Percentiles rank a stretch among this genome's conserved stretches.
Evolutionary conservation across 805 yeast genomes (phyloP).

Genomic region (Barnettozyma californica): DNA sequence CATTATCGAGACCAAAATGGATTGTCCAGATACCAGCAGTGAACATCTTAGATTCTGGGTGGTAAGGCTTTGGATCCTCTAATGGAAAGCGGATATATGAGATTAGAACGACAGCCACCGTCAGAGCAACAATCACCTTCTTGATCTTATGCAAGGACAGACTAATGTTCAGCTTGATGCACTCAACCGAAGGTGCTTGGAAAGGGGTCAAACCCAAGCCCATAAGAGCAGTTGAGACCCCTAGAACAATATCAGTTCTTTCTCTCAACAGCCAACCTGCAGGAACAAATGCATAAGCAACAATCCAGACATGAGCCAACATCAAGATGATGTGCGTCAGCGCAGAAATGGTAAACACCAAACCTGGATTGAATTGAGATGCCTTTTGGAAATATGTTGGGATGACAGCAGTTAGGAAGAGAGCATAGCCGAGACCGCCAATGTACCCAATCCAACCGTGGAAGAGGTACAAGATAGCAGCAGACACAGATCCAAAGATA

Average conservation of each 20-base stretch:
- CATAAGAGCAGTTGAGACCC: slow-evolving; percentile 46
- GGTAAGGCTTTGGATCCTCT: slow-evolving; percentile 59
- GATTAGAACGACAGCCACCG: slow-evolving; percentile 44
- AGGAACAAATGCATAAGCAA: slow-evolving; percentile 98
- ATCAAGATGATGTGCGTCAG: slow-evolving; percentile 48
- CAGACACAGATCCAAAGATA: slow-evolving; percentile 39
- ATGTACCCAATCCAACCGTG: slow-evolving; percentile 67
- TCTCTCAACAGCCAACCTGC: slow-evolving; percentile 87
- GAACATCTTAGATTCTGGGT: slow-evolving; percentile 61
- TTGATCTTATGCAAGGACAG: slow-evolving; percentile 16
- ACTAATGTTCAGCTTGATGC: slow-evolving; percentile 5
- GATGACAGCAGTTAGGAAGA: slow-evolving; percentile 54
- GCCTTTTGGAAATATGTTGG: slow-evolving; percentile 61
- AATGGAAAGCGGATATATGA: slow-evolving; percentile 54
- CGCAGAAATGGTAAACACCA: slow-evolving; percentile 45
- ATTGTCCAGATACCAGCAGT: slow-evolving; percentile 99
- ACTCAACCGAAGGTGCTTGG: neutral
- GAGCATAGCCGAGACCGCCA: slow-evolving; percentile 69
- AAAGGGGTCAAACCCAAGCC: slow-evolving; percentile 43
- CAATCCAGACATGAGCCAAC: slow-evolving; percentile 91
- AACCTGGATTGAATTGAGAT: slow-evolving; percentile 50
- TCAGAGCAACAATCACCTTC: slow-evolving; percentile 31
- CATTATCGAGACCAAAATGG: slow-evolving; percentile 95
- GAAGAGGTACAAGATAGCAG: slow-evolving; percentile 39
- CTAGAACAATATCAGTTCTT: slow-evolving; percentile 72